phyloP scores from a whole-genome alignment of 768 basidiomycete genomes.

The Lyophyllum atratum region DNA sequence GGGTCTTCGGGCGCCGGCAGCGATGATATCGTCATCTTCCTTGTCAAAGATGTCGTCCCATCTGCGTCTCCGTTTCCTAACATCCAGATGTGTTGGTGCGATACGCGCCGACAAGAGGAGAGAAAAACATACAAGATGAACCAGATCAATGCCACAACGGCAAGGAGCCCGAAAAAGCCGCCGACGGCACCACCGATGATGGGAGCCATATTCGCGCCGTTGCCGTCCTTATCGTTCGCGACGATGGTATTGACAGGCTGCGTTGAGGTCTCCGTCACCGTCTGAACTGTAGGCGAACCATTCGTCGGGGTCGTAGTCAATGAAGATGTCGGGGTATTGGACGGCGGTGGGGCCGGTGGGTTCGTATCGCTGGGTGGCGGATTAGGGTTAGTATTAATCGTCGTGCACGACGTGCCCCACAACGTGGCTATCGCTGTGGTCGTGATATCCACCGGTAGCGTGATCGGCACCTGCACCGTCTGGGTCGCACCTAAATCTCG shows the following conservation, averaged over 20 bases:
- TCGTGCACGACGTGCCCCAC: conserved; percentile 39
- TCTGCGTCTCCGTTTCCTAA: conserved; percentile 44
- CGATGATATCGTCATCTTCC: conserved; percentile 32
- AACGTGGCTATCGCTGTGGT: conserved; percentile 38
- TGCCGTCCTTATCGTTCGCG: conserved; percentile 14
- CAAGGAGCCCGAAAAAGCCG: conserved; percentile 53
- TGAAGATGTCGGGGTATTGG: conserved; percentile 31
- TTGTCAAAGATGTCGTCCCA: conserved; percentile 58
- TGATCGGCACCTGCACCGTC: conserved; percentile 42
- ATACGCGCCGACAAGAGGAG: not conserved
- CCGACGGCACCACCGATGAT: conserved; percentile 58
- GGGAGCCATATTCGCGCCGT: conserved; percentile 37
- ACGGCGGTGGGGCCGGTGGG: not conserved
- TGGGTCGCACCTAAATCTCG: conserved; percentile 15
- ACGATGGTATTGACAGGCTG: conserved; percentile 31
- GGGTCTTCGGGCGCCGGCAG: conserved; percentile 22
- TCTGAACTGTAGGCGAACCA: conserved; percentile 39
- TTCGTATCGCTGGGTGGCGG: conserved; percentile 4
- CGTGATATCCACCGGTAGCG: conserved; percentile 34
- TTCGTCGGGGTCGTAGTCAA: conserved; percentile 40
- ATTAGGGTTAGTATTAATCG: conserved; percentile 6
- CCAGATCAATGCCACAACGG: conserved; percentile 47
- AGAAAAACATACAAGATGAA: conserved; percentile 45
- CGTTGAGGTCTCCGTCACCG: conserved; percentile 39
- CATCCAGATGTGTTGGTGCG: not conserved